Base-by-base conservation (phyloP, 441 rosid species). In the Cnidoscolus chayamansa region DNA sequence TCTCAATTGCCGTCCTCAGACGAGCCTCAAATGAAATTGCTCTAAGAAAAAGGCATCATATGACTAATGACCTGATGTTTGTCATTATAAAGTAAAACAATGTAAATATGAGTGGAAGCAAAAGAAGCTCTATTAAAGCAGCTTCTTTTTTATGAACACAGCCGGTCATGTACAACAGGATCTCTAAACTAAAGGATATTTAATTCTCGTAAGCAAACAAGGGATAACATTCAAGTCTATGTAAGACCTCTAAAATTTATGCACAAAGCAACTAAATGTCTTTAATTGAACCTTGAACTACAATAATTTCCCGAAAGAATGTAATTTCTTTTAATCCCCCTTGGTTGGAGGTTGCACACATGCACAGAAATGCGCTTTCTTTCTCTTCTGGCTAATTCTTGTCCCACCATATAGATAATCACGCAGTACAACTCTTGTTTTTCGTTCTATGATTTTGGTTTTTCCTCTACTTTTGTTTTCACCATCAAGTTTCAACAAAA, bases 361-460 rank as follows among this genome's bases (percentile, higher is more conserved):
- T n/a, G 90, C 82, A 67, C 98, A 96, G 65, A 93, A 91, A 53
- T 76, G 81, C n/a, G 78, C 64, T 58, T 84, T 86, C 85, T 85
- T 89, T 37, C 76, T 77, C 64, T 82, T 86, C 77, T 80, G 89
- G 81, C 61, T 72, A 19, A 76, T 81, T 82, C 81, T 87, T 47
- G 69, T 75, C 59, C 89, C 85, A 0, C 93, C 94, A 61, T 89
- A 85, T 30, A 96, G 83, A 79, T 93, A 96, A 81, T 96, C 99
- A 47, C 86, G 74, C 71, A 96, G 90, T 25, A 82, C 76, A 71
- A 88, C 96, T 72, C 90, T 88, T n/a, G 90, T 76, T 81, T 80
- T 90, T 59, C 79, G 68, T 68, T 84, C 90, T 1, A 71, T 64
- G 35, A 74, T 77, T 73, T 79, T 86, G 64, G 90, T 73, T 78